Evolutionary conservation across 352 stramenopile species (phyloP), one percentile per base, ranked within the genome.

Genomic region (Halophytophthora batemanensis): DNA sequence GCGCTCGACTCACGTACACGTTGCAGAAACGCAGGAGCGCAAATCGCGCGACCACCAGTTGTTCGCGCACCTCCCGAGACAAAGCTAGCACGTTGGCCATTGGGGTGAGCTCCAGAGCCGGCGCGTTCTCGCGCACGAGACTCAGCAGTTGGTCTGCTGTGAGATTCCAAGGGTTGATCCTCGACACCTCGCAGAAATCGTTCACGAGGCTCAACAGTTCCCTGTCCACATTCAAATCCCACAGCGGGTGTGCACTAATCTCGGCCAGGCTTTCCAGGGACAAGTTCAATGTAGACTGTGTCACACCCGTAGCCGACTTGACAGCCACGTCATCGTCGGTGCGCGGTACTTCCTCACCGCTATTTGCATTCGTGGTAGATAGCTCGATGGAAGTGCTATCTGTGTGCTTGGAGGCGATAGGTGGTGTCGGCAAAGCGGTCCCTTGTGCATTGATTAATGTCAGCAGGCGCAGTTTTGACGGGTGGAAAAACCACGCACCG

Each of bases 401-500:
- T 21, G 8, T 4, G 22, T 13, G 12, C 25, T 7, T 13, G 14
- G 37, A 44, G 0, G 31, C 28, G 21, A n/a, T 2, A 8, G 31
- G 37, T 49, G 58, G 48, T 40, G 6, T 40, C 2, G 45, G 41
- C 37, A 51, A 44, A 14, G 53, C 2, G 31, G 1, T 52, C 12
- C 36, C 46, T 14, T 35, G 40, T 29, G 40, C 25, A 19, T 6
- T 53, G 11, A 50, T 21, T 18, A 77, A 42, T 29, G 63, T 59
- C 39, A 86, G n/a, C 2, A 66, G 55, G 1, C 74, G 69, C 14
- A 93, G 28, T 29, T 85, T 82, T 10, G 69, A 87, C 23, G 78
- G 74, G 51, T 93, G 74, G 41, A 89, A 81, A 45, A 87, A 90
- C 87, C 87, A 96, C 18, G 69, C 70, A 21, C 86, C 84, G 13